Evolutionary conservation across 2,329 filamentous ascomycete genomes (phyloP).

Genomic region (Cladophialophora carrionii): DNA sequence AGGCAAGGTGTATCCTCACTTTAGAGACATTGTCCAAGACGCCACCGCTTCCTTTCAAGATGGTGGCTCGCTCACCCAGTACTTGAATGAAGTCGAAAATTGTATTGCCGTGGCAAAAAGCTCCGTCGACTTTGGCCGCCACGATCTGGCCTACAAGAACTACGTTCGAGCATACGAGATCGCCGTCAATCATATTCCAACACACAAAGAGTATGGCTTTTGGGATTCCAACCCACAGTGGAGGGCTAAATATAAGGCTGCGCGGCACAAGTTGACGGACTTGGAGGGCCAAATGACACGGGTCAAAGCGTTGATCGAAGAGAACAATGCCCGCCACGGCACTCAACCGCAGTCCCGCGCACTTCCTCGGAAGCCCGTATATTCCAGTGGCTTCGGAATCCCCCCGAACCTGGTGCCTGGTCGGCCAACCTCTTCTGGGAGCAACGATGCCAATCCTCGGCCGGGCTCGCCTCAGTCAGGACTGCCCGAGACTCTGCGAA

Average conservation of each 20-base stretch:
- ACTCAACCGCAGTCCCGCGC: constrained; percentile 50
- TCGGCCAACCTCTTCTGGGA: not conserved
- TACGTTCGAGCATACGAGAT: constrained; percentile 83
- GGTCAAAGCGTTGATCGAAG: constrained; percentile 64
- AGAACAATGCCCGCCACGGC: constrained; percentile 66
- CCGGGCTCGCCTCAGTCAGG: constrained; percentile 20
- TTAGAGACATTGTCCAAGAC: constrained; percentile 50
- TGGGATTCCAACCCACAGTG: constrained; percentile 57
- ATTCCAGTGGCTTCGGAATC: constrained; percentile 31
- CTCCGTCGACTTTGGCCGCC: constrained; percentile 62
- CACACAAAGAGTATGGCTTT: constrained; percentile 72
- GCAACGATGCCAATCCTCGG: constrained; percentile 8
- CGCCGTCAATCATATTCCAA: constrained; percentile 73
- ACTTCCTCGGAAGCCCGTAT: constrained; percentile 27
- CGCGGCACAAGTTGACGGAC: constrained; percentile 41
- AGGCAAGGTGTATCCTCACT: constrained; percentile 45
- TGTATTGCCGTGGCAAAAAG: constrained; percentile 44
- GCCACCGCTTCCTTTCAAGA: constrained; percentile 50
- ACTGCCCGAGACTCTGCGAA: constrained; percentile 30
- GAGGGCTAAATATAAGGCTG: constrained; percentile 54
- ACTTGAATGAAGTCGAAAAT: constrained; percentile 44
- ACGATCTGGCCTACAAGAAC: constrained; percentile 77
- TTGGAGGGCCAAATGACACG: constrained; percentile 54
- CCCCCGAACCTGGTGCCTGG: constrained; percentile 16
- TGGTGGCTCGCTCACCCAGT: constrained; percentile 36